Base-by-base conservation (phyloP, 768 basidiomycete species). In the Termitomyces sp. region DNA sequence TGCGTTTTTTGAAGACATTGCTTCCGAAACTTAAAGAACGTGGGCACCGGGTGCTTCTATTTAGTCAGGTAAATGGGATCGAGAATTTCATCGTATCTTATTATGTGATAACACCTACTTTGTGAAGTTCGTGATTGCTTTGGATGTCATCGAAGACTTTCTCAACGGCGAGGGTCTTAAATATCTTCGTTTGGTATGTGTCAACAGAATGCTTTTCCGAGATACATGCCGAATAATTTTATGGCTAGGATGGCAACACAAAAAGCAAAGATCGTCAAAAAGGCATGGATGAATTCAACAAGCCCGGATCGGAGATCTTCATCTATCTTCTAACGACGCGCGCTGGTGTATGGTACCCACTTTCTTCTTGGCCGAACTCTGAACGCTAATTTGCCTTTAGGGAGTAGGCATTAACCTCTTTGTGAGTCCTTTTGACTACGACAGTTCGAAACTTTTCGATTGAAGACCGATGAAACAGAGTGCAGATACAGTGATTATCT, bases 281-380 rank as follows among this genome's bases (percentile, higher is more conserved):
- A 71, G 87, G 86, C 52, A 97, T 99, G 87, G 97, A 99, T 66
- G 87, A 88, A 63, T 99, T 91, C 80, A 98, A 99, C 73, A 87
- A 84, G 43, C 87, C 88, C 4, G 84, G 83, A 40, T 98, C 96
- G 1, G 92, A 96, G 53, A 76, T 89, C 57, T 96, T 96, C 73
- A 87, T 98, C 63, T 99, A 94, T 73, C 78, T 99, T 2, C 80
- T 99, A 45, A 91, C 93, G 4, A 93, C 96, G 40, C 86, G 96
- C 36, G 97, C 96, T 46, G 96, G 96, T 15, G 82, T 82, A 73
- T 61, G 78, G 66, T 59, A 17, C 48, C 32, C n/a, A 12, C 29
- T 31, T 37, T 31, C 57, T 45, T 40, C 17, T 32, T 47, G 43
- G 12, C 15, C 17, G n/a, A 32, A 42, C 20, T 12, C 42, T n/a